Conservation (phyloP, 2,329 filamentous ascomycete genomes). For the Cadophora gregata region DNA sequence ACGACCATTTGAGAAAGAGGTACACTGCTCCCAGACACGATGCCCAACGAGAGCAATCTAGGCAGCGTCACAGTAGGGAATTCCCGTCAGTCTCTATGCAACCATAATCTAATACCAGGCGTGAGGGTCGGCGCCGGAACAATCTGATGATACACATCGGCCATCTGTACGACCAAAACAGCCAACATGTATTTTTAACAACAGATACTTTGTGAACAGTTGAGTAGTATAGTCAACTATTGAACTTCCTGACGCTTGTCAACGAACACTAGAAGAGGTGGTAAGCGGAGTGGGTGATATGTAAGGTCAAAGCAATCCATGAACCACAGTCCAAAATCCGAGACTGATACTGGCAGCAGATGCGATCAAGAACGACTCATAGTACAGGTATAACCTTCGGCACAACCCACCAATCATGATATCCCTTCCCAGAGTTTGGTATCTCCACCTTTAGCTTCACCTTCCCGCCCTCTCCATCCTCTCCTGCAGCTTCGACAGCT, state of each 20-base stretch:
- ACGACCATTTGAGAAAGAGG: neutral
- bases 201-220: neutral
- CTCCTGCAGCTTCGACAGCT: slow-evolving; percentile 51
- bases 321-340: neutral
- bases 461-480: slow-evolving; percentile 35
- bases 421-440: slow-evolving; percentile 57
- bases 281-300: neutral
- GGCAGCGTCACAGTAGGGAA: neutral
- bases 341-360: neutral
- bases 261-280: neutral
- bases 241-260: neutral
- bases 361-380: neutral
- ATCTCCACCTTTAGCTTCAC: slow-evolving; percentile 56
- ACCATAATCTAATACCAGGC: neutral
- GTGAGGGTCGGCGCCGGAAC: neutral
- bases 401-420: slow-evolving; percentile 71
- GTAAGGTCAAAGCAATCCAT: neutral
- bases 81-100: neutral
- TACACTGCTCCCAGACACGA: neutral
- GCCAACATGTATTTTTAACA: neutral
- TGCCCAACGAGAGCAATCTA: neutral
- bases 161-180: slow-evolving; percentile 1
- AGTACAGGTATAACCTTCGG: slow-evolving; percentile 48
- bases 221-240: neutral
- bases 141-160: neutral